Conservation (phyloP, 495 filamentous ascomycete genomes). For the Saxophila tyrrhenica region DNA sequence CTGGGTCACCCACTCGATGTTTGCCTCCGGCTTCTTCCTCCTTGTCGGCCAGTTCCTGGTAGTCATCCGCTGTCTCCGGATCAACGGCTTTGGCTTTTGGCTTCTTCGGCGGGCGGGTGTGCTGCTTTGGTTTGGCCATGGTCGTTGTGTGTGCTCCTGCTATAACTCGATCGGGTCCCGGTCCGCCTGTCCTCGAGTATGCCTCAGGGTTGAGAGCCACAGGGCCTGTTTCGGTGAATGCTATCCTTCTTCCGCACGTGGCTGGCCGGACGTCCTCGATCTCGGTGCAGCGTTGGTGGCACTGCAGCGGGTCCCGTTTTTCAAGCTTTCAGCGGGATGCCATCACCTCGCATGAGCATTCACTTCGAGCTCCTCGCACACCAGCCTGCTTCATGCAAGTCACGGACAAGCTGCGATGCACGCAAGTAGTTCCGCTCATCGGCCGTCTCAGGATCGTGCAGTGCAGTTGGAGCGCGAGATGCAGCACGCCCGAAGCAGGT, state of each 20-base stretch:
- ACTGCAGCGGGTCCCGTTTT: background rate
- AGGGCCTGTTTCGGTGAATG: too few relatives aligned
- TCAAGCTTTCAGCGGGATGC: background rate
- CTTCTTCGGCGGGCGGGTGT: constrained; percentile 14
- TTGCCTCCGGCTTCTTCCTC: constrained; percentile 61
- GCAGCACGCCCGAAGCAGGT: background rate
- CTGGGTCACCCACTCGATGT: constrained; percentile 60
- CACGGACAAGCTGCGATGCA: too few relatives aligned
- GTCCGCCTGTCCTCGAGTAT: background rate
- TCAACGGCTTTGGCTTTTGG: constrained; percentile 3
- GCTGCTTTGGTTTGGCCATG: constrained; percentile 17
- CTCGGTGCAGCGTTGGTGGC: background rate
- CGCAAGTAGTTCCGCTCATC: background rate
- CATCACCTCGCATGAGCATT: background rate
- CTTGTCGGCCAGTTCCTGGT: constrained; percentile 44
- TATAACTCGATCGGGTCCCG: background rate
- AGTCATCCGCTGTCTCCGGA: constrained; percentile 18
- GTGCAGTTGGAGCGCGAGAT: too few relatives aligned
- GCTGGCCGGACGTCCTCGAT: background rate
- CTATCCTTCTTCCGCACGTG: background rate
- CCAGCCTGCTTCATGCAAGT: too few relatives aligned
- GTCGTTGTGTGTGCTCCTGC: background rate
- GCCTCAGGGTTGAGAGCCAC: background rate
- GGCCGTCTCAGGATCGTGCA: too few relatives aligned
- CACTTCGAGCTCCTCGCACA: too few relatives aligned